Evolutionary conservation across 441 rosid genomes (phyloP), one percentile per base, ranked within the genome.

Genomic region (Gossypium davidsonii): DNA sequence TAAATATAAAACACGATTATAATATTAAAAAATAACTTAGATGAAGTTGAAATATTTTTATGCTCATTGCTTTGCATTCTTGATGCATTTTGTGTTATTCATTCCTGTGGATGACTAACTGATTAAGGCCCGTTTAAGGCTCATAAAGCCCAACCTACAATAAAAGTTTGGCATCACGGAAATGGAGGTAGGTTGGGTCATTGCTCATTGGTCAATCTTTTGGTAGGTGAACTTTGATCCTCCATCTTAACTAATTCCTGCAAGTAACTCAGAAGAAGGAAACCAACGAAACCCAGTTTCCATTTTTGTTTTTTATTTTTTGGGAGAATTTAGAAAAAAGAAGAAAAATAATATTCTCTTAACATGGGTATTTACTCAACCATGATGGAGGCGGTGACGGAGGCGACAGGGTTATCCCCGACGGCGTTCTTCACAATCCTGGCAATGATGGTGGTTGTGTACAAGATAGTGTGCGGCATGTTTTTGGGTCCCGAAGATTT

Each of bases 391-490:
- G 46, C 74, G 9, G 52, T 84, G 8, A 70, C 63, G 68, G 73
- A 61, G 65, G 78, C 61, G 71, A 79, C 78, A 4, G 87, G 87
- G 6, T 72, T 84, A 59, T 77, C 83, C 0, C 80, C 83, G 25
- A 78, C 82, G 57, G 80, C 78, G 1, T 79, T 81, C 78, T 81
- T 84, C 83, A 81, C 87, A 3, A 78, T 81, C 74, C 61, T 76
- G 12, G 78, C 73, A 1, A 62, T 81, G 74, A 78, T 81, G 87
- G 69, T 69, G n/a, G 73, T 72, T n/a, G 79, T 66, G 25, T 81
- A 81, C 76, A 84, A 76, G 28, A 64, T 69, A 4, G 87, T 84
- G 44, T 76, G 87, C 73, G 76, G 78, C 70, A 81, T 84, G 85
- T 84, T 79, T 72, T 79, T 84, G 46, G 83, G 74, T 67, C 85